Evolutionary conservation across 176 grass and related monocot species (phyloP), one percentile per base, ranked within the genome.

Genomic region (Aegilops speltoides): DNA sequence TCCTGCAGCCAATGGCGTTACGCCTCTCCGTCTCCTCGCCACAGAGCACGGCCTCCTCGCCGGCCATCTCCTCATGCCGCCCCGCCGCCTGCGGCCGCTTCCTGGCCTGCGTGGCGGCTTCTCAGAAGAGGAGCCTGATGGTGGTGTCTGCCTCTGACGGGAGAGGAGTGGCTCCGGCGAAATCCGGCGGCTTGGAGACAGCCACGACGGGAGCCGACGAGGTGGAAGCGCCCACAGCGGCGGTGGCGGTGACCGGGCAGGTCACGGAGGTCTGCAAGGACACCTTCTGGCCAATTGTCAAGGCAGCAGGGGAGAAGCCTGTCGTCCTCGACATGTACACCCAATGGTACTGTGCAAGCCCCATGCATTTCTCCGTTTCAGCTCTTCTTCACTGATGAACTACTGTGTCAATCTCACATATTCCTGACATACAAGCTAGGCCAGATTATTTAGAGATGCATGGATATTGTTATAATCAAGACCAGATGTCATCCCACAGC

Each of bases 271-370:
- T 97, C 54, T 86, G 26, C 70, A 99, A 99, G 86, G 94, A 99
- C 63, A 99, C 92, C 38, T 99, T 99, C 90, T 99, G 94, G 94
- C 92, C 94, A 52, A 94, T 90, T 73, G 94, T 99, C 66, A 84
- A 97, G 71, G 87, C 94, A 32, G 92, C 97, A 79, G 94, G 85
- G 60, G 66, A 89, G 20, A 95, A 93, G 87, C 7, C 94, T 26
- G 94, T 99, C 66, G 94, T 99, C 63, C 90, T 99, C 14, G 97
- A 99, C 82, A 97, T 99, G 97, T 99, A 99, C 81, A 97, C 97
- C 16, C 87, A 97, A 89, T 99, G 97, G 97, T 99, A 90, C 40
- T 54, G n/a, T 68, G 25, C 23, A 26, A 74, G 34, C 23, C 66
- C 76, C 37, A 57, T 46, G 29, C 17, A 36, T 84, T 40, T 87